Evolutionary conservation across 2,329 filamentous ascomycete species (phyloP).

Genomic region (Colletotrichum euphorbiae): DNA sequence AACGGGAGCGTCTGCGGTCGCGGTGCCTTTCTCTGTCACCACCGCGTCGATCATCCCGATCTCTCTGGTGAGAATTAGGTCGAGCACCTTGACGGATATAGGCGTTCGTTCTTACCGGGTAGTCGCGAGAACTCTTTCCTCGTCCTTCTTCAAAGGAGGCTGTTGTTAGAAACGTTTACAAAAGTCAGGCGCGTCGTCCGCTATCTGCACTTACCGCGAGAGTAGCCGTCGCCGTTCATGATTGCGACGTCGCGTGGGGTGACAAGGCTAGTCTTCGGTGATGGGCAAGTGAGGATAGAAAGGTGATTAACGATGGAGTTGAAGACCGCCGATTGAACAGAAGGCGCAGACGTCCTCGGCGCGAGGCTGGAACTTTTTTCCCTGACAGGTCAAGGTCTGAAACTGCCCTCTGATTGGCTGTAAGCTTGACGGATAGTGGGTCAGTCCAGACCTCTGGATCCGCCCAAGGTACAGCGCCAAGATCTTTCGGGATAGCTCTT

Average conservation of each 20-base stretch:
- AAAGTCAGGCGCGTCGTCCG: neutral
- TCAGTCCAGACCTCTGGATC: conserved; percentile 8
- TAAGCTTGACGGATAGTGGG: conserved; percentile 17
- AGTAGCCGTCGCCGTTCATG: conserved; percentile 42
- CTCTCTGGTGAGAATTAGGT: conserved; percentile 42
- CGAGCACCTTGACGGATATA: neutral
- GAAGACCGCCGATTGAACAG: conserved; percentile 30
- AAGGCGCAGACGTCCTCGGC: conserved; percentile 28
- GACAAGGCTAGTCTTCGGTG: conserved; percentile 22
- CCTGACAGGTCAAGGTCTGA: conserved; percentile 35
- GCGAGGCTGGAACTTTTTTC: conserved; percentile 42
- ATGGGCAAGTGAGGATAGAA: conserved; percentile 23
- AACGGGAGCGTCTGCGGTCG: conserved; percentile 84
- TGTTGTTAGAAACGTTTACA: conserved; percentile 27
- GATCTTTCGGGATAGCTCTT: neutral
- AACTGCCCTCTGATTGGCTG: conserved; percentile 23
- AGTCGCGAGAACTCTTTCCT: conserved; percentile 41
- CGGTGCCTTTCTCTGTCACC: conserved; percentile 56
- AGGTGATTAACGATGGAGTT: conserved; percentile 26
- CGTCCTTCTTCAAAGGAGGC: conserved; percentile 34
- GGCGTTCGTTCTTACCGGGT: conserved; percentile 31
- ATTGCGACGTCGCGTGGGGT: conserved; percentile 27
- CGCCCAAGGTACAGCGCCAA: conserved; percentile 16
- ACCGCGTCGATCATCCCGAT: conserved; percentile 50
- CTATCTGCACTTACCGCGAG: conserved; percentile 37